phyloP scores from a whole-genome alignment of 805 yeast species.

The Candida sphagnicola region DNA sequence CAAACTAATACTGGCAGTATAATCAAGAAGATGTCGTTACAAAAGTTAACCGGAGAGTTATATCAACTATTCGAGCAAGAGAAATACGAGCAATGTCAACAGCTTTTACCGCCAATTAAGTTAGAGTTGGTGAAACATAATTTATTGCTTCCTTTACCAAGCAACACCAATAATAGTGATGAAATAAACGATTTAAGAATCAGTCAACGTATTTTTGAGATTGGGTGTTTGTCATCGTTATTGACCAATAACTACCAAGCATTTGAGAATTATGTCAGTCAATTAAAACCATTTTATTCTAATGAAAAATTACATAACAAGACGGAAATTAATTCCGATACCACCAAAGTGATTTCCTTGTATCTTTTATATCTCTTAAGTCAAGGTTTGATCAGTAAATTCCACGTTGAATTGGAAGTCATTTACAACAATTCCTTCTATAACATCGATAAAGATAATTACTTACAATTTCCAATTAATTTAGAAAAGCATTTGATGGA shows the following conservation, averaged over 20 bases:
- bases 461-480: conserved; percentile 77
- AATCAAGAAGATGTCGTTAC: conserved; percentile 60
- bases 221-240: conserved; percentile 80
- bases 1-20: not conserved
- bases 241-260: conserved; percentile 55
- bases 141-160: conserved; percentile 60
- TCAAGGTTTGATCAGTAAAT: conserved; percentile 79
- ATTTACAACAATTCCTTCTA: conserved; percentile 50
- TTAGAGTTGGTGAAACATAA: conserved; percentile 74
- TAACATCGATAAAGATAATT: conserved; percentile 61
- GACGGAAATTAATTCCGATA: conserved; percentile 28
- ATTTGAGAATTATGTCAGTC: conserved; percentile 71
- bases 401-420: conserved; percentile 84
- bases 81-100: conserved; percentile 58
- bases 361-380: conserved; percentile 74
- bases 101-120: conserved; percentile 67
- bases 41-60: conserved; percentile 65
- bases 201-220: conserved; percentile 78
- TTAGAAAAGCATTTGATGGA: conserved; percentile 94
- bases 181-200: conserved; percentile 66
- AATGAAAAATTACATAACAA: conserved; percentile 38
- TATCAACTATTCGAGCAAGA: conserved; percentile 59
- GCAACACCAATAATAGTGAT: conserved; percentile 30
- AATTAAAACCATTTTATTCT: conserved; percentile 74
- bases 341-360: conserved; percentile 66